Conservation (phyloP, 495 filamentous ascomycete genomes). For the Penicillium malachiteum region DNA sequence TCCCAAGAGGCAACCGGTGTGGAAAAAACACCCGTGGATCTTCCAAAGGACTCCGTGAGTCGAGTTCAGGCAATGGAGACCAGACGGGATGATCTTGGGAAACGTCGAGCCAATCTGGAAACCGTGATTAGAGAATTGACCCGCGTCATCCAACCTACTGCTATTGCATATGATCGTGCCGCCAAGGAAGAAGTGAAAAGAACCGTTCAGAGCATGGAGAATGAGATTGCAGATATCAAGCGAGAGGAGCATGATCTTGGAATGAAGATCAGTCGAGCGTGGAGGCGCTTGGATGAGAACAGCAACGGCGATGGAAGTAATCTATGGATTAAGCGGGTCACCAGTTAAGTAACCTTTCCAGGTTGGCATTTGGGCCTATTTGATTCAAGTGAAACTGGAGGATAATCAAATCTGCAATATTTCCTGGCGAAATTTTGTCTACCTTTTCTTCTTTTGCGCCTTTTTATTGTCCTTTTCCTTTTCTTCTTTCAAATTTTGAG, state of each 20-base stretch:
- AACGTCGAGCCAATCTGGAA: constrained; percentile 67
- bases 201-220: constrained; percentile 66
- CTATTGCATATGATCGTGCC: constrained; percentile 55
- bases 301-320: constrained; percentile 66
- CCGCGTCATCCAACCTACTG: constrained; percentile 55
- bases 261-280: constrained; percentile 75
- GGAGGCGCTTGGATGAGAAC: constrained; percentile 74
- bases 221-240: constrained; percentile 75
- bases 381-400: not conserved
- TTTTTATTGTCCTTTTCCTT: not conserved
- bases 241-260: constrained; percentile 84
- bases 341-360: constrained; percentile 32
- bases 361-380: not conserved
- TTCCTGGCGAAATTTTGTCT: not conserved
- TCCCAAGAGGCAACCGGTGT: constrained; percentile 37
- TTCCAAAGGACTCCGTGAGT: constrained; percentile 51
- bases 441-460: not conserved
- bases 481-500: not conserved
- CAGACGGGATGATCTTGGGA: constrained; percentile 60
- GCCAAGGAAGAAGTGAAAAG: constrained; percentile 67
- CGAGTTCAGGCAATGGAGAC: constrained; percentile 67
- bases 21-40: constrained; percentile 61
- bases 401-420: too few relatives aligned
- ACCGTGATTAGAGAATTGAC: constrained; percentile 73
- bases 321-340: constrained; percentile 79